Evolutionary conservation across 2,329 filamentous ascomycete genomes (phyloP), one percentile per base, ranked within the genome.

Genomic region (Penicillium janthinellum): DNA sequence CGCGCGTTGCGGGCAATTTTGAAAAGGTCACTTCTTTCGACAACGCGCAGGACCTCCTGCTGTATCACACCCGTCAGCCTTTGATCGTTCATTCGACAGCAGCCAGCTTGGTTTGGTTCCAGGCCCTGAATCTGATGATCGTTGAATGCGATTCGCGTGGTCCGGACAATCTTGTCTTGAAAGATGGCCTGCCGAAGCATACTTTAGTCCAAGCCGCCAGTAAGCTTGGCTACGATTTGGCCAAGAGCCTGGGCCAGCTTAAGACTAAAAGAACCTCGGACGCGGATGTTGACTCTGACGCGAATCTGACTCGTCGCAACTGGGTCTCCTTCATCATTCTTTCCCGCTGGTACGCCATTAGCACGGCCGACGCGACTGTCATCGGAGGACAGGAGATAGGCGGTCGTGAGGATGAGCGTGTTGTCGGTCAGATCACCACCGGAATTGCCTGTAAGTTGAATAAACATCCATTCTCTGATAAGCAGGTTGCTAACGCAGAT

Each of bases 101-200:
- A 1, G 69, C 73, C 38, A 79, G 79, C 58, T 56, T 79, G 28
- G 66, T 79, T 22, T 77, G 74, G 67, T 69, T 79, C n/a, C 77
- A 79, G 61, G 73, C 72, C 35, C 67, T 78, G 51, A 67, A 76
- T 8, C 64, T 80, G 20, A 74, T 80, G 72, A 72, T 78, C 17
- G 70, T 80, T 11, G 78, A 80, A 45, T 76, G 75, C 57, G 77
- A 79, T 49, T 67, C 71, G 10, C 76, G 76, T 42, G 75, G 75
- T 2, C 77, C 77, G 1, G 76, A 79, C 39, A 79, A 79, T 52
- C 67, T 79, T 22, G 70, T 74, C 25, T 64, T 74, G 41, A 77
- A 78, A 61, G 72, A 78, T 57, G 76, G 75, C n/a, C 62, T 76
- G 14, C 72, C 76, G 1, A 79, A 79, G 61, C 70, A 72, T 20